Evolutionary conservation across 73 alveolate species (phyloP), one percentile per base, ranked within the genome.

Genomic region (Stentor coeruleus): DNA sequence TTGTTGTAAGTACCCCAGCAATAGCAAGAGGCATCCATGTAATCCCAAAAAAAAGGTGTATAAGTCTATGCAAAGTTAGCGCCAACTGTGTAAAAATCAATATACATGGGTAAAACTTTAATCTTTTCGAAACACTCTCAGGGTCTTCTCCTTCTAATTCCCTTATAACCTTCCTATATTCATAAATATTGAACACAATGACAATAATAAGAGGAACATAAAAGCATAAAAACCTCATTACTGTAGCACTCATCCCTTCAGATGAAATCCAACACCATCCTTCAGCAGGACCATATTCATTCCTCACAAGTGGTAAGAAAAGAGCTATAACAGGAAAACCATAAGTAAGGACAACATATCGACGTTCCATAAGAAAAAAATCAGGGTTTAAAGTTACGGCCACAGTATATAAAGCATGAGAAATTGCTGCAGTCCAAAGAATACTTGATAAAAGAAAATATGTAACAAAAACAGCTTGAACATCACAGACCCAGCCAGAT

Each of bases 401-500:
- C 20, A 49, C 66, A 11, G 66, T 49, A 20, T 11, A 49, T 49
- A 20, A 6, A 11, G 66, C 66, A 49, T 49, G 66, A 20, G 66
- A 49, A 49, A 49, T 49, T 20, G 66, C 66, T 49, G 66, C 66
- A 49, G 66, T 49, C 66, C 66, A 49, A 49, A 49, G 66, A 49
- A 49, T 49, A 49, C 66, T 49, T 49, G 66, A 6, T 49, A 49
- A 20, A 11, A 49, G 20, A 49, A 49, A 49, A 20, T 49, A 49
- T 11, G 66, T 49, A 20, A 49, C 20, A 11, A 49, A 49, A 20
- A 49, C 66, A 11, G 66, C 66, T 49, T 49, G 66, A 49, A 20
- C 20, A 20, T 49, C 66, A 49, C 66, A 49, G 66, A 49, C 28
- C 66, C 66, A 49, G 66, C 20, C 66, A 11, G 66, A 6, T 49